Base-by-base conservation (phyloP, 2,329 filamentous ascomycete species). In the Diplodia intermedia region DNA sequence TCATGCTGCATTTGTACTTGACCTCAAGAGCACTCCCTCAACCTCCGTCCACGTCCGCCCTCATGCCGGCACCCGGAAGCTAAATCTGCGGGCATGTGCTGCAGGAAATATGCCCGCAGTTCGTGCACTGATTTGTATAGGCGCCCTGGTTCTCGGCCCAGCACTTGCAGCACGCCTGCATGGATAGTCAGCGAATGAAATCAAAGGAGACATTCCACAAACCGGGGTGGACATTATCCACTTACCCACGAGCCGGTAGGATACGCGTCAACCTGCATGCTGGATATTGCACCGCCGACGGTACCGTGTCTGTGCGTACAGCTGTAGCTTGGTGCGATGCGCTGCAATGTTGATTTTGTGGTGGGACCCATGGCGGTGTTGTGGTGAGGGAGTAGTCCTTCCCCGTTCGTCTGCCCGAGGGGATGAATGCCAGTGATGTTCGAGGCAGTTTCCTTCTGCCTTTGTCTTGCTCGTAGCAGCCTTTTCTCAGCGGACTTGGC, bases 121-220 rank as follows among this genome's bases (percentile, higher is more conserved):
- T 63, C 26, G 14, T 38, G 47, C 60, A 63, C 31, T 63, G 60
- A 8, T 52, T 63, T 12, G 60, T 52, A n/a, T 63, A 63, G 31
- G 33, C 47, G 14, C 60, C 60, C 60, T 63, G 60, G 31, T 63
- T 18, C 20, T 63, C 60, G 11, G 60, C 50, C 60, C 60, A 63
- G 47, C 60, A 63, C 60, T 63, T 63, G 47, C 60, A 63, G 31
- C 60, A 63, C 8, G 60, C 52, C 60, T 63, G 6, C 7, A 31
- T 7, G 15, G 18, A 23, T 23, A 18, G 36, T 62, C 23, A 62
- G 57, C 43, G 36, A n/a, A 15, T 4, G 8, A 5, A 33, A 8
- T 3, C 31, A 33, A 7, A 1, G 12, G 2, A 50, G 12, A 12
- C 4, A 29, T n/a, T 7, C 31, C 23, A 26, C 8, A 9, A 11